A percentile compares a stretch with the other conserved stretches of the same genome.
Evolutionary conservation across 2,329 filamentous ascomycete species (phyloP).

Genomic region (Colletotrichum lini): DNA sequence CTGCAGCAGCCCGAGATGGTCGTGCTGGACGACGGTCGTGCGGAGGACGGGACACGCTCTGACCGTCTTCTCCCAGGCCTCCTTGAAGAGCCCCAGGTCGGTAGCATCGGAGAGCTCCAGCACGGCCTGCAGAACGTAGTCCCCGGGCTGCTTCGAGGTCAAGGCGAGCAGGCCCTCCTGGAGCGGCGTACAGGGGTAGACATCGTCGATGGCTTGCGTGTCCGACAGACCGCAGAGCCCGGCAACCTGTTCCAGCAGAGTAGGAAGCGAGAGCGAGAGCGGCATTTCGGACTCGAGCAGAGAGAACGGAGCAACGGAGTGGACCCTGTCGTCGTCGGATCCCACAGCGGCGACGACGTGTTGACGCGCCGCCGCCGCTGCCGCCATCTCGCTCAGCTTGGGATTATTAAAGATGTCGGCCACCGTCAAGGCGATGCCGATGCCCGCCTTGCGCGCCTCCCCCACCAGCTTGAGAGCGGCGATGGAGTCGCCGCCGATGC

Average conservation of each 20-base stretch:
- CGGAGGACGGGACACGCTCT: conserved; percentile 17
- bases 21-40: not conserved
- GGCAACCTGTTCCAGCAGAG: not conserved
- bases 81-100: conserved; percentile 45
- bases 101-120: conserved; percentile 44
- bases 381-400: not conserved
- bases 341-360: not conserved
- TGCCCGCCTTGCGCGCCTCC: not conserved
- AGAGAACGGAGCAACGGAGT: not conserved
- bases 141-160: conserved; percentile 50
- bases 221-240: not conserved
- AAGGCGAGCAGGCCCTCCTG: conserved; percentile 59
- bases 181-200: conserved; percentile 57
- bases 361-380: not conserved
- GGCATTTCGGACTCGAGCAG: not conserved
- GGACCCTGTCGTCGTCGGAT: not conserved
- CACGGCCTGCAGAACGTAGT: conserved; percentile 53
- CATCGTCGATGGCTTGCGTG: conserved; percentile 47
- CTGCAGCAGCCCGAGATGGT: not conserved
- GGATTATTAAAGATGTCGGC: not conserved
- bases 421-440: not conserved
- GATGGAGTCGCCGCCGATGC: conserved; percentile 20
- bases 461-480: conserved; percentile 6
- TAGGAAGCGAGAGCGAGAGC: not conserved
- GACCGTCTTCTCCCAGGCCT: not conserved